Conservation (phyloP, 2,329 filamentous ascomycete genomes). For the Aspergillus thermomutatus region DNA sequence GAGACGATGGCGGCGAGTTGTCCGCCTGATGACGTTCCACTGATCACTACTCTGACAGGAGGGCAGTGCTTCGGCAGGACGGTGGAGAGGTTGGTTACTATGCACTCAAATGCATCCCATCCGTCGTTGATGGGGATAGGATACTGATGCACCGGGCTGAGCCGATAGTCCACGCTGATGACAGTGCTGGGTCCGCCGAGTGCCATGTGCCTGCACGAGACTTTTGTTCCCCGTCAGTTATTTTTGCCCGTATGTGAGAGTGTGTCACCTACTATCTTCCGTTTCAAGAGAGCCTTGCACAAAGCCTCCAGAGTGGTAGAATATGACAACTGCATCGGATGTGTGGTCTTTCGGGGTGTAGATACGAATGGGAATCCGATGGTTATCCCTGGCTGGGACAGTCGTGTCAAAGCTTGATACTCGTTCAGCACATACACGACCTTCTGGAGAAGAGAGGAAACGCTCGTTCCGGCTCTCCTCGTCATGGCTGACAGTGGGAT, state of each 20-base stretch:
- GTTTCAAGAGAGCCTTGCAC: background rate
- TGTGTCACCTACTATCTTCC: background rate
- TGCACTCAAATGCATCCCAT: background rate
- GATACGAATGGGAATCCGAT: background rate
- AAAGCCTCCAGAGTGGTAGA: background rate
- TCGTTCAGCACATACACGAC: background rate
- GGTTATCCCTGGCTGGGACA: background rate
- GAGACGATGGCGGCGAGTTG: background rate
- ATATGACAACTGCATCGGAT: background rate
- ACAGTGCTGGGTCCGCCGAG: background rate
- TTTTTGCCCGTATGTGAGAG: constrained; percentile 57
- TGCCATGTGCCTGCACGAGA: constrained; percentile 2
- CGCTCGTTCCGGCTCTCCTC: background rate
- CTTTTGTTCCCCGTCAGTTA: constrained; percentile 63
- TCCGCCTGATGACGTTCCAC: background rate
- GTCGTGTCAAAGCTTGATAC: background rate
- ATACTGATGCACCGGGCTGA: background rate
- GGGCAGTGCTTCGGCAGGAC: background rate
- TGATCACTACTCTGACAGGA: background rate
- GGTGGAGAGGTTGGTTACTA: background rate
- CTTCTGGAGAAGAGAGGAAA: background rate
- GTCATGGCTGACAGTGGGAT: background rate
- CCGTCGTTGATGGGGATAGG: background rate
- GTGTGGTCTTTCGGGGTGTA: background rate
- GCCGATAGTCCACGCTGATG: constrained; percentile 2